These are phyloP conservation scores for Pseudogymnoascus sp. DNA, from an alignment of 2,329 filamentous ascomycete species.

Conservation along the genomic window DNA sequence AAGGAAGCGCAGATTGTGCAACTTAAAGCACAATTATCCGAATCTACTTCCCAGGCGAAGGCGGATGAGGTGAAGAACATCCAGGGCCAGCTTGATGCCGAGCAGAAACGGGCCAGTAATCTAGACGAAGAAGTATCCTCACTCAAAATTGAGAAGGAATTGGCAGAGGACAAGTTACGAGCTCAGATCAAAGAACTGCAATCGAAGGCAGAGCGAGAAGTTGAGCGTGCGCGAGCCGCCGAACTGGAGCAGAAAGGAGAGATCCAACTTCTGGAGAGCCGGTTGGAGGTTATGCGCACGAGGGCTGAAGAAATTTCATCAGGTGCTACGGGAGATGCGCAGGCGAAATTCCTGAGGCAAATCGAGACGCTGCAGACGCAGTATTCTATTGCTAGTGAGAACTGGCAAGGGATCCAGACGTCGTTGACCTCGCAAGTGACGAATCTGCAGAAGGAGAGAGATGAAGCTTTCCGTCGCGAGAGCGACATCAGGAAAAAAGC, in stretches of 20 bases:
- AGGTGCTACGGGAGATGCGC: constrained; percentile 69
- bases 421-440: constrained; percentile 71
- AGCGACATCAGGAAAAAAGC: constrained; percentile 83
- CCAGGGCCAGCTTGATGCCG: constrained; percentile 58
- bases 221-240: constrained; percentile 57
- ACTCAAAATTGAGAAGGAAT: constrained; percentile 70
- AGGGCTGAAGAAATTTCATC: constrained; percentile 85
- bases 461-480: constrained; percentile 76
- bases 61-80: constrained; percentile 58
- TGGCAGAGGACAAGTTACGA: constrained; percentile 61
- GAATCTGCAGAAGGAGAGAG: constrained; percentile 79
- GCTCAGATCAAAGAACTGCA: constrained; percentile 62
- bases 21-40: constrained; percentile 60
- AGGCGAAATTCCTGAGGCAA: constrained; percentile 84
- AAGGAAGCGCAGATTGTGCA: constrained; percentile 59
- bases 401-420: constrained; percentile 94
- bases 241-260: constrained; percentile 79
- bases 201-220: constrained; percentile 64
- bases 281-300: constrained; percentile 77
- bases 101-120: constrained; percentile 47
- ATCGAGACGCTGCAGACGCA: constrained; percentile 94
- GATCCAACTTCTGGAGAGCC: constrained; percentile 68
- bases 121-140: constrained; percentile 52
- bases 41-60: constrained; percentile 58
- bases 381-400: constrained; percentile 87